phyloP scores from a whole-genome alignment of 1,284 basidiomycete species.

The Pisolithus thermaeus region DNA sequence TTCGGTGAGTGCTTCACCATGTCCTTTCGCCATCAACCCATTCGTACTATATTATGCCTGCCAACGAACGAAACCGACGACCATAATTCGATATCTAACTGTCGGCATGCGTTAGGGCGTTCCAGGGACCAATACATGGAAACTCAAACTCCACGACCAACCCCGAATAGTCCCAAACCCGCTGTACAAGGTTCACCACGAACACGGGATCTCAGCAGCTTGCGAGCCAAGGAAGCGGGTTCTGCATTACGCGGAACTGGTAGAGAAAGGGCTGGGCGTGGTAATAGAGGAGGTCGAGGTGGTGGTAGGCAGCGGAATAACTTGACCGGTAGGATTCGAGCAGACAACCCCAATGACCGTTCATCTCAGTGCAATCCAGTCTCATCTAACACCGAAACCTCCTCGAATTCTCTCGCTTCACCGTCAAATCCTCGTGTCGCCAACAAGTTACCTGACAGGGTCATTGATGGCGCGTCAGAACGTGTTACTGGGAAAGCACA shows the following conservation, averaged over 20 bases:
- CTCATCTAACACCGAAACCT: constrained; percentile 16
- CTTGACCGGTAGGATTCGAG: constrained; percentile 15
- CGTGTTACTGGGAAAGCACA: constrained; percentile 30
- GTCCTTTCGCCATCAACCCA: constrained; percentile 13
- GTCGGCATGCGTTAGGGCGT: background rate
- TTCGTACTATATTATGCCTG: background rate
- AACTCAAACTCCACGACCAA: constrained; percentile 23
- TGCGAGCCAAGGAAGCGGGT: constrained; percentile 39
- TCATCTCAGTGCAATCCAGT: constrained; percentile 15
- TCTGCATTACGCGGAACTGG: constrained; percentile 41
- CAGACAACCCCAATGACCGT: constrained; percentile 16
- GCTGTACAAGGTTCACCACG: constrained; percentile 25
- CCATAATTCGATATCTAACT: constrained; percentile 1
- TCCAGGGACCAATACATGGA: constrained; percentile 23
- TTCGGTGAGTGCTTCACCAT: background rate
- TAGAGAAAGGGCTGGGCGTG: constrained; percentile 29
- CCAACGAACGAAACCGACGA: constrained; percentile 13
- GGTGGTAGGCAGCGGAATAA: constrained; percentile 24
- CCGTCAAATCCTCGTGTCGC: background rate
- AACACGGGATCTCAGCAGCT: constrained; percentile 37
- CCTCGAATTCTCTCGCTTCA: constrained; percentile 17
- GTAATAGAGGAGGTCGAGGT: constrained; percentile 26
- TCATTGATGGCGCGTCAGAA: constrained; percentile 14
- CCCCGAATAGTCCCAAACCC: constrained; percentile 22
- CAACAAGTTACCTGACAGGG: constrained; percentile 6